Conservation (phyloP, 1,284 basidiomycete genomes). For the Pterulicium gracile region DNA sequence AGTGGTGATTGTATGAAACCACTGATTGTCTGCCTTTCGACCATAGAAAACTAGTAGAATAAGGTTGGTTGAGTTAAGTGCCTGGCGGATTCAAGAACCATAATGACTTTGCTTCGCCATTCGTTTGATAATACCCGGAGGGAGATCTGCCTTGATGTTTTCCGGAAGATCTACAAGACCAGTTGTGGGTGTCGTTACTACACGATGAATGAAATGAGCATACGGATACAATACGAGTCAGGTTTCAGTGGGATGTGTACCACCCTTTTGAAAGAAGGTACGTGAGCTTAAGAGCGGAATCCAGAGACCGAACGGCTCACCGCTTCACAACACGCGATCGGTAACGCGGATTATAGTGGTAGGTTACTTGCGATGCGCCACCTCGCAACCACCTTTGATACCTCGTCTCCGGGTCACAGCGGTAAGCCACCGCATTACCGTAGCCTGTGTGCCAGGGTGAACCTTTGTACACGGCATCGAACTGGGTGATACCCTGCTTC, state of each 20-base stretch:
- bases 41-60: slow-evolving; percentile 46
- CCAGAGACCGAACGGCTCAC: too few species aligned
- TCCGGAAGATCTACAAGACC: slow-evolving; percentile 29
- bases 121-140: slow-evolving; percentile 14
- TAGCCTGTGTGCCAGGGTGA: slow-evolving; percentile 31
- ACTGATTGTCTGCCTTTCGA: slow-evolving; percentile 34
- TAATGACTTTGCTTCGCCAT: slow-evolving; percentile 11
- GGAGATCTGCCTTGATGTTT: slow-evolving; percentile 20
- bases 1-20: slow-evolving; percentile 54
- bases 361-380: slow-evolving; percentile 19
- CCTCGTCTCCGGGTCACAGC: slow-evolving; percentile 33
- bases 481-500: slow-evolving; percentile 28
- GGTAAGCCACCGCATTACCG: slow-evolving; percentile 29
- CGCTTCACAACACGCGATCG: slow-evolving; percentile 33
- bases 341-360: slow-evolving; percentile 42
- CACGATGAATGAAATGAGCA: slow-evolving; percentile 6
- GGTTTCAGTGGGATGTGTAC: slow-evolving; percentile 36
- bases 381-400: slow-evolving; percentile 47
- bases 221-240: slow-evolving; percentile 36
- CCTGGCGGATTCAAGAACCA: too few species aligned
- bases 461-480: slow-evolving; percentile 22
- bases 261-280: slow-evolving; percentile 34
- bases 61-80: too few species aligned
- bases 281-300: too few species aligned
- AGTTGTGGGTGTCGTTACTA: too few species aligned